Base-by-base conservation (phyloP, 2,329 filamentous ascomycete species). In the Venturia effusa region DNA sequence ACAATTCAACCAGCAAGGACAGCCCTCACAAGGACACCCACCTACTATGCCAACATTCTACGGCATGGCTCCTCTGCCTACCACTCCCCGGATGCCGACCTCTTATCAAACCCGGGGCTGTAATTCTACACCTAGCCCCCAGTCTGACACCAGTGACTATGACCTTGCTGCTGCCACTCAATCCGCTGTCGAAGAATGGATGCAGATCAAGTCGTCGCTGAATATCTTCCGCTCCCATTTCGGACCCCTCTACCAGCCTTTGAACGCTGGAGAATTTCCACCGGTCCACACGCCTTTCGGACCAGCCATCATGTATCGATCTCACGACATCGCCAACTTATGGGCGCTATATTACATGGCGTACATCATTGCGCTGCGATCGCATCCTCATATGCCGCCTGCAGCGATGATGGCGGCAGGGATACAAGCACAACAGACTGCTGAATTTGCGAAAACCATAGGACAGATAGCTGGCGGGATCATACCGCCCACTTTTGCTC, bases 291-390 rank as follows among this genome's bases (percentile, higher is more conserved):
- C 91, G 1, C 91, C 93, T 0, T 99, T 97, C 71, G 93, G 94
- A 0, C 83, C 85, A 2, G 88, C 90, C 0, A 77, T 92, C 7
- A 86, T 91, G 67, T 97, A 96, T 72, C 84, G 90, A 37, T 93
- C 89, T 1, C 93, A 91, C 73, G 87, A 88, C n/a, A 88, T 97
- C 67, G 90, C 89, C 2, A 88, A 90, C 40, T 81, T 97, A 27
- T 96, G 92, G 90, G 86, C 89, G 71, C 88, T 92, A 67, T 92
- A 90, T 73, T 89, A 96, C 74, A 90, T 93, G 80, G 87, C 88
- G 0, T 81, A 91, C 59, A 93, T 97, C 64, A 82, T 92, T 63
- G 82, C 94, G n/a, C 80, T 93, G 65, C 84, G 94, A 40, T 82
- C 87, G 0, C 92, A 97, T 68, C 94, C 94, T 0, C 84, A 84